These are phyloP conservation scores for Boletellus sp. DNA, from an alignment of 1,284 basidiomycete species.

Conservation along the genomic window DNA sequence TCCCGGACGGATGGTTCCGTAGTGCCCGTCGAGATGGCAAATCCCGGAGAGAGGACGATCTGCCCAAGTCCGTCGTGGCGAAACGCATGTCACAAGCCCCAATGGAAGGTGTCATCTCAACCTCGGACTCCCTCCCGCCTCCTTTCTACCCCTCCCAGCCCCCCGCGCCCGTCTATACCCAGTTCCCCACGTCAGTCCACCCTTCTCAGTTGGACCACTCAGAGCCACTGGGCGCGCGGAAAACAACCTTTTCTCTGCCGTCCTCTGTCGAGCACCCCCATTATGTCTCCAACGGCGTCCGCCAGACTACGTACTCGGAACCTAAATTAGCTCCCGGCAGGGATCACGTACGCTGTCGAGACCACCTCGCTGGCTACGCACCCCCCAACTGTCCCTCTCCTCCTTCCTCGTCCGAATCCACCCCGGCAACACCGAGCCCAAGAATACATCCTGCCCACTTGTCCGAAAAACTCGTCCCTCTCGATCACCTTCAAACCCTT, in stretches of 20 bases:
- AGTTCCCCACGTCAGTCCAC: slow-evolving; percentile 33
- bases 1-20: slow-evolving; percentile 73
- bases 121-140: slow-evolving; percentile 20
- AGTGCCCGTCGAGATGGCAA: slow-evolving; percentile 66
- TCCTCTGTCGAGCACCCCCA: slow-evolving; percentile 27
- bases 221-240: slow-evolving; percentile 21
- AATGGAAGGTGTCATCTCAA: slow-evolving; percentile 29
- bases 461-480: slow-evolving; percentile 49
- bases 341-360: slow-evolving; percentile 22
- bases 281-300: slow-evolving; percentile 18
- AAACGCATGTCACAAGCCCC: slow-evolving; percentile 34
- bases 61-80: slow-evolving; percentile 35
- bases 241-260: slow-evolving; percentile 31
- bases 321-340: slow-evolving; percentile 24
- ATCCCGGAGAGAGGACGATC: slow-evolving; percentile 51
- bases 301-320: slow-evolving; percentile 35
- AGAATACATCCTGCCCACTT: slow-evolving; percentile 25
- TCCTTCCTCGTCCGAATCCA: slow-evolving; percentile 29
- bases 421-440: slow-evolving; percentile 33
- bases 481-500: slow-evolving; percentile 54
- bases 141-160: slow-evolving; percentile 27
- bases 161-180: slow-evolving; percentile 25
- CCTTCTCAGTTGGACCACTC: slow-evolving; percentile 25
- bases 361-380: slow-evolving; percentile 8
- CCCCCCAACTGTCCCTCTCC: slow-evolving; percentile 26